phyloP scores from a whole-genome alignment of 2,329 filamentous ascomycete genomes.

The Pseudomassariella vexata region DNA sequence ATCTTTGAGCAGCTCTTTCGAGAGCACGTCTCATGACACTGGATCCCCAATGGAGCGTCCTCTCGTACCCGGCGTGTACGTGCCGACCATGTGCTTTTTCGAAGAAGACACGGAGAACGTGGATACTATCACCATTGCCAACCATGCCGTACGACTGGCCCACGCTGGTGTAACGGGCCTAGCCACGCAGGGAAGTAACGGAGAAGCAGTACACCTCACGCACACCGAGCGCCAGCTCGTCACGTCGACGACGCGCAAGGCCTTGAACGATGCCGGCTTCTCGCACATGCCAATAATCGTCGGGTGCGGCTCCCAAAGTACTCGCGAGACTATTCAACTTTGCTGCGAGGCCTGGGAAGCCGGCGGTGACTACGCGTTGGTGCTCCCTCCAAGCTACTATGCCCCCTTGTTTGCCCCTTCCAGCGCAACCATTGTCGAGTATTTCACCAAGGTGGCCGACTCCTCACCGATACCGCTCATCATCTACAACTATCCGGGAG shows the following conservation, averaged over 20 bases:
- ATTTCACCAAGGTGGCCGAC: conserved; percentile 60
- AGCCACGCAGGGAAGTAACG: conserved; percentile 75
- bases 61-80: conserved; percentile 56
- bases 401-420: conserved; percentile 57
- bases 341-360: conserved; percentile 63
- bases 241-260: conserved; percentile 63
- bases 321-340: conserved; percentile 63
- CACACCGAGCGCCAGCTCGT: conserved; percentile 64
- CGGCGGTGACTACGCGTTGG: conserved; percentile 70
- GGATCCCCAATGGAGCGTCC: conserved; percentile 25
- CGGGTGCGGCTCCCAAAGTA: conserved; percentile 69
- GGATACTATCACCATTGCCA: conserved; percentile 55
- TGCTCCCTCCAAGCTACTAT: conserved; percentile 75
- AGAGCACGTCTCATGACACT: conserved; percentile 19
- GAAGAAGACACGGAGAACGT: conserved; percentile 59
- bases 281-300: conserved; percentile 65
- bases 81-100: conserved; percentile 72
- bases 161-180: conserved; percentile 67
- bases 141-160: conserved; percentile 63
- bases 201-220: conserved; percentile 74
- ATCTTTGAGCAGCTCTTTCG: conserved; percentile 20
- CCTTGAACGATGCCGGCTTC: conserved; percentile 62
- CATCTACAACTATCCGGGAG: conserved; percentile 66
- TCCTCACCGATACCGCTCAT: conserved; percentile 59
- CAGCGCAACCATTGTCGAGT: conserved; percentile 55